These are phyloP conservation scores for Pichia thaimueangensis DNA, from an alignment of 805 yeast species.

Conservation along the genomic window DNA sequence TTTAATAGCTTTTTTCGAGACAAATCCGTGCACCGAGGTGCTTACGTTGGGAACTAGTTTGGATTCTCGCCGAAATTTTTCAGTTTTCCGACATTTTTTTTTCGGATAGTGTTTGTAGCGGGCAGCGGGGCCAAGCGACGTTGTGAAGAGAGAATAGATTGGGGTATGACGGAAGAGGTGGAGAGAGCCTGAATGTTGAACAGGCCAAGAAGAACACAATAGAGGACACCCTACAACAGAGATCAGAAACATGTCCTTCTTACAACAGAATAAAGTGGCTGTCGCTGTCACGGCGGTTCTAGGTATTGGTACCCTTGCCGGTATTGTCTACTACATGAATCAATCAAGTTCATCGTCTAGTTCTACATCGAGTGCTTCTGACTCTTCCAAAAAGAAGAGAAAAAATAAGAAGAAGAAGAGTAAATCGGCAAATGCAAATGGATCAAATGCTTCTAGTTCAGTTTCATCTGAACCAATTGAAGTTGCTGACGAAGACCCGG, in stretches of 20 bases:
- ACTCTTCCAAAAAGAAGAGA: slow-evolving; percentile 28
- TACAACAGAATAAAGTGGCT: slow-evolving; percentile 44
- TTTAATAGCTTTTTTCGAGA: neutral
- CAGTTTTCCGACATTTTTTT: neutral
- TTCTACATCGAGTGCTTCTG: slow-evolving; percentile 6
- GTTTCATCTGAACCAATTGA: slow-evolving; percentile 13
- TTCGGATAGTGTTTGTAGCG: too few relatives aligned
- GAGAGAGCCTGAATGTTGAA: too few relatives aligned
- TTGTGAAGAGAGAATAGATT: too few relatives aligned
- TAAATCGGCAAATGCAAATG: slow-evolving; percentile 9
- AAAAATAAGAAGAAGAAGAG: slow-evolving; percentile 41
- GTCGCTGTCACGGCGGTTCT: slow-evolving; percentile 45
- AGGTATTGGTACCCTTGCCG: slow-evolving; percentile 43
- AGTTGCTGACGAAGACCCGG: slow-evolving; percentile 14
- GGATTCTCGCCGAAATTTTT: too few relatives aligned
- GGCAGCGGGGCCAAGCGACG: too few relatives aligned
- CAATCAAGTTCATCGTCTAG: slow-evolving; percentile 24
- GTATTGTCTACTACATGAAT: slow-evolving; percentile 38
- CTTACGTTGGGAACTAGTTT: too few relatives aligned
- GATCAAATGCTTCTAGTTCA: slow-evolving; percentile 14
- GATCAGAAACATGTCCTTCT: slow-evolving; percentile 34
- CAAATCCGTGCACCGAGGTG: slow-evolving; percentile 4
- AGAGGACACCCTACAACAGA: too few relatives aligned
- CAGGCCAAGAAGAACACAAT: too few relatives aligned
- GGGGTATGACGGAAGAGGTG: too few relatives aligned